A percentile compares a stretch with the other conserved stretches of the same genome.
These are phyloP conservation scores for Rachicladosporium sp. DNA, from an alignment of 2,329 filamentous ascomycete genomes.

Conservation along the genomic window DNA sequence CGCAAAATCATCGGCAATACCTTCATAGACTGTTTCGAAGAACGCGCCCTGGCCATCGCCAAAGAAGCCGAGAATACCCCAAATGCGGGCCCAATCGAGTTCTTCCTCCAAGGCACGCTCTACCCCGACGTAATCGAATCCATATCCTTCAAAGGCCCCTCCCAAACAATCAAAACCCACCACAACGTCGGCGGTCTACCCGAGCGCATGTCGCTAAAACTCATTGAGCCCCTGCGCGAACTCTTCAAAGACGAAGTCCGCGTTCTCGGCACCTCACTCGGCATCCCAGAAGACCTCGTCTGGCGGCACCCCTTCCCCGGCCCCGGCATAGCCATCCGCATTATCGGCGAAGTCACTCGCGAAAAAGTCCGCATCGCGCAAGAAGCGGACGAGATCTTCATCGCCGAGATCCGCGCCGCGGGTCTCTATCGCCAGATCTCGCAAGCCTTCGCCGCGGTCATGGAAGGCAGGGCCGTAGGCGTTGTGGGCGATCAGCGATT, in stretches of 20 bases:
- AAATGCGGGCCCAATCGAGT: constrained; percentile 65
- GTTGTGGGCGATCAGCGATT: constrained; percentile 60
- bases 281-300: constrained; percentile 62
- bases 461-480: constrained; percentile 53
- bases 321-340: constrained; percentile 62
- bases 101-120: constrained; percentile 76
- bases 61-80: constrained; percentile 53
- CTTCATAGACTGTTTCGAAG: constrained; percentile 74
- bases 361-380: constrained; percentile 68
- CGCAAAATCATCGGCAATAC: constrained; percentile 78
- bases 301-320: constrained; percentile 70
- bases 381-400: constrained; percentile 69
- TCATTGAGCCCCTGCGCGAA: constrained; percentile 68
- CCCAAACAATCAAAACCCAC: constrained; percentile 61
- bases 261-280: constrained; percentile 54
- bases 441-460: constrained; percentile 58
- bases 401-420: constrained; percentile 58
- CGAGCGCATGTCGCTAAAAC: constrained; percentile 49
- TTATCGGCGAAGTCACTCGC: constrained; percentile 72
- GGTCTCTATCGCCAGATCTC: constrained; percentile 61
- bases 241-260: constrained; percentile 79
- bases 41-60: constrained; percentile 64
- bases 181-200: constrained; percentile 62
- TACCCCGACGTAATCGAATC: constrained; percentile 64
- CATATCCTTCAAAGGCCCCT: constrained; percentile 61